A percentile compares a stretch with the other conserved stretches of the same genome.
phyloP scores from a whole-genome alignment of 2,329 filamentous ascomycete genomes.

The Arthrinium phaeospermum region DNA sequence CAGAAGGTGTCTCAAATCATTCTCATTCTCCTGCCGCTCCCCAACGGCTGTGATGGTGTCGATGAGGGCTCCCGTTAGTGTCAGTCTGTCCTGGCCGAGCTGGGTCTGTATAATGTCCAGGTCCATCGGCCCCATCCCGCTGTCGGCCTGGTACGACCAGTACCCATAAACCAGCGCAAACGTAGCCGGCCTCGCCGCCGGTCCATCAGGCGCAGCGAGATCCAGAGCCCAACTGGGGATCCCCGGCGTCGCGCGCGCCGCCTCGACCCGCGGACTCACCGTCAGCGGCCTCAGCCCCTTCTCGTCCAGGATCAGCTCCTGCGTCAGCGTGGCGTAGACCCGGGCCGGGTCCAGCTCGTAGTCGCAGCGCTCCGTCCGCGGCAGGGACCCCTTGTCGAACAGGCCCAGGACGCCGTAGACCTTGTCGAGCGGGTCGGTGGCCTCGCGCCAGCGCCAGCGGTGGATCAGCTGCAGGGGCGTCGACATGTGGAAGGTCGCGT shows the following conservation, averaged over 20 bases:
- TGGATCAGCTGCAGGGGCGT: conserved; percentile 1
- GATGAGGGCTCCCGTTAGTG: background rate
- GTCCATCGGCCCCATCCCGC: background rate
- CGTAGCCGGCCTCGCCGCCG: too few species aligned
- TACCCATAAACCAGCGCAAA: background rate
- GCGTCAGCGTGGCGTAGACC: background rate
- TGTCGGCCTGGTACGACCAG: background rate
- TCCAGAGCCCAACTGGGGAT: background rate
- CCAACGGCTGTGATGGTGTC: background rate
- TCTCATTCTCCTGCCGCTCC: background rate
- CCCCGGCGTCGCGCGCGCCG: background rate
- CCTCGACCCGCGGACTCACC: background rate
- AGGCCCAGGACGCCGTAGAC: background rate
- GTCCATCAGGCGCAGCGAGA: background rate
- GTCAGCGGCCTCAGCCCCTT: background rate
- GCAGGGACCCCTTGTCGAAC: background rate
- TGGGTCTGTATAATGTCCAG: background rate
- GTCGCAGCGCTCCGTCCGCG: background rate
- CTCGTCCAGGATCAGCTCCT: background rate
- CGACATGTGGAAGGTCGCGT: background rate
- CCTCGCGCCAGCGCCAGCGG: background rate
- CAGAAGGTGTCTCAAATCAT: background rate
- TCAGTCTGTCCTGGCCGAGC: background rate
- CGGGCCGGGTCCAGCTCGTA: background rate
- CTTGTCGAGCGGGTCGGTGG: conserved; percentile 1